Base-by-base conservation (phyloP, 495 filamentous ascomycete genomes). In the Hypoxylon trugodes region DNA sequence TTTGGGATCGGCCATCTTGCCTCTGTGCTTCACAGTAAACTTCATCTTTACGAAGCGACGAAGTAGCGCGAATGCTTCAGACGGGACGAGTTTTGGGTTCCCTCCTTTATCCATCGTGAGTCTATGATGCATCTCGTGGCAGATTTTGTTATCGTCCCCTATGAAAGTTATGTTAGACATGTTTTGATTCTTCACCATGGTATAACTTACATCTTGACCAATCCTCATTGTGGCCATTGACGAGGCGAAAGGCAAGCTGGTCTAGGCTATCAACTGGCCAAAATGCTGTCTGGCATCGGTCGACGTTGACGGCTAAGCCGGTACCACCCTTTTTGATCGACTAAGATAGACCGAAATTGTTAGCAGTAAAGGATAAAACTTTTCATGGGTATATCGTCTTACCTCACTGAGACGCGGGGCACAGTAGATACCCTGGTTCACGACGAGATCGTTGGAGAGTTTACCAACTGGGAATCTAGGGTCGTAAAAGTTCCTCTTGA, bases 401-500 rank as follows among this genome's bases (percentile, higher is more conserved):
- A 85, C 84, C 61, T 84, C 72, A 41, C 83, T 87, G 6, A 90
- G 79, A 38, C 90, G 84, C 50, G 96, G 86, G 8, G 91, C 89
- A 30, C 90, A 82, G 59, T 95, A 97, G 22, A 92, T 87, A 37
- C 92, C 93, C 66, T 93, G 94, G 78, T 91, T 86, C 10, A 89
- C 90, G 57, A 92, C 84, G 15, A 94, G 81, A 13, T 69, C 35
- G 58, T 49, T 3, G 19, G 36, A 26, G 18, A 60, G 18, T 21
- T 48, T 2, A 1, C 62, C 35, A 1, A 30, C 49, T 12, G 61
- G 38, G 8, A 49, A 47, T 1, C 40, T 32, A 2, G 61, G 56
- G 37, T 88, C 88, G 71, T 93, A 96, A 76, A 95, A 96, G 1
- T 85, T 89, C 18, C 91, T 89, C 72, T 89, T 92, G 68, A 96